A percentile compares a stretch with the other conserved stretches of the same genome.
Evolutionary conservation across 2,329 filamentous ascomycete species (phyloP).

Genomic region (Ophiostoma perfectum): DNA sequence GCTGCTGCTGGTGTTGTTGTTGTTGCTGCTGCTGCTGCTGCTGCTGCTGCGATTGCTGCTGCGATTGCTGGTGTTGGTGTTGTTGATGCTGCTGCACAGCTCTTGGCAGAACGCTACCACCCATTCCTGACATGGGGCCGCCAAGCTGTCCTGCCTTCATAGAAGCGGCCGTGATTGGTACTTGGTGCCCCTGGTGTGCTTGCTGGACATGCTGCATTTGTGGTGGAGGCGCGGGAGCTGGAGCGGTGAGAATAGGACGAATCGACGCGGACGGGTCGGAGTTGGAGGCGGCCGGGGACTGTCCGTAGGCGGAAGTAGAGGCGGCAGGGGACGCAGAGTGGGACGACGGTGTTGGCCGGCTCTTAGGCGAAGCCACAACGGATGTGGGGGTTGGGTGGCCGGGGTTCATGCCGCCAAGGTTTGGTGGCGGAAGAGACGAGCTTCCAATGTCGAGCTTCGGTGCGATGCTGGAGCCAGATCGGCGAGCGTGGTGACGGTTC

Average conservation of each 20-base stretch:
- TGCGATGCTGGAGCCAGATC: slow-evolving; percentile 68
- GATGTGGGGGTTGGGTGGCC: slow-evolving; percentile 36
- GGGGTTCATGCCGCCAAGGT: slow-evolving; percentile 30
- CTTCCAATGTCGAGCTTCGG: slow-evolving; percentile 61
- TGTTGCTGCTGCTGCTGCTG: slow-evolving; percentile 33
- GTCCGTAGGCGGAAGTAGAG: slow-evolving; percentile 41
- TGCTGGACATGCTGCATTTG: slow-evolving; percentile 23
- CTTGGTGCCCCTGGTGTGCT: slow-evolving; percentile 23
- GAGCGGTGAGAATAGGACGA: slow-evolving; percentile 35
- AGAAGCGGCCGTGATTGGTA: slow-evolving; percentile 19
- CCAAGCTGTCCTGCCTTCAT: slow-evolving; percentile 37
- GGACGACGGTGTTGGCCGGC: slow-evolving; percentile 75
- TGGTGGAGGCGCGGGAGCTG: slow-evolving; percentile 25
- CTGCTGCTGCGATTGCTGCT: slow-evolving; percentile 32
- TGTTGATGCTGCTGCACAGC: slow-evolving; percentile 30
- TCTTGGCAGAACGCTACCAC: slow-evolving; percentile 22
- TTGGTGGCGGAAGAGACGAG: slow-evolving; percentile 40
- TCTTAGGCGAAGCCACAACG: slow-evolving; percentile 61
- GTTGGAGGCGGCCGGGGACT: slow-evolving; percentile 38
- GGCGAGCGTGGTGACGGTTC: slow-evolving; percentile 69
- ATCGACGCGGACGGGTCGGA: slow-evolving; percentile 43
- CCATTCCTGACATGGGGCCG: slow-evolving; percentile 25
- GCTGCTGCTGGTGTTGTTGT: slow-evolving; percentile 20
- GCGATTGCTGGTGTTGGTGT: slow-evolving; percentile 19
- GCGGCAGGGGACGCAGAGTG: slow-evolving; percentile 58